These are phyloP conservation scores for Auriculariales sp. DNA, from an alignment of 768 basidiomycete species.

Conservation along the genomic window DNA sequence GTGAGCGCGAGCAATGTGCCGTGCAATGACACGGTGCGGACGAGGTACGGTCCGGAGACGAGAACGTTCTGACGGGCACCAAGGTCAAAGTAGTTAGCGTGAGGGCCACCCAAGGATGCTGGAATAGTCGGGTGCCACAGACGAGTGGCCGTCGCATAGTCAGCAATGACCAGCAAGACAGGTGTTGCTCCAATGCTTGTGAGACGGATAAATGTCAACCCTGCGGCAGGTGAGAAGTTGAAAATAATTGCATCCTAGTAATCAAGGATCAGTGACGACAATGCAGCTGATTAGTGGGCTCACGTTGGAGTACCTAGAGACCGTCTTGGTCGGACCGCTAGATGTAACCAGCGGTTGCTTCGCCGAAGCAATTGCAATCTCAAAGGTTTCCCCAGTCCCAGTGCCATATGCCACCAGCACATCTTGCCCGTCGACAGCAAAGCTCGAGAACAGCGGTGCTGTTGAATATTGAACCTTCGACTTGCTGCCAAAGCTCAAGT, in stretches of 20 bases:
- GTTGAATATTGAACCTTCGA: background rate
- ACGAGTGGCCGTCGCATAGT: conserved; percentile 13
- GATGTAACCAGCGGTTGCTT: background rate
- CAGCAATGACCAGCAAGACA: conserved; percentile 11
- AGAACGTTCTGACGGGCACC: conserved; percentile 9
- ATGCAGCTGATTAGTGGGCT: background rate
- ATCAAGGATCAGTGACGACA: background rate
- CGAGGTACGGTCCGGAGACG: conserved; percentile 18
- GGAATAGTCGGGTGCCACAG: conserved; percentile 13
- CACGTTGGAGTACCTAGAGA: background rate
- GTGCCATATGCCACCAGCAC: conserved; percentile 4
- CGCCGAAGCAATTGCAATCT: background rate
- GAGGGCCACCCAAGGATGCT: conserved; percentile 10
- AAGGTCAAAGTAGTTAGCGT: conserved; percentile 5
- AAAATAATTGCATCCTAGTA: conserved; percentile 11
- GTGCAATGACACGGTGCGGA: conserved; percentile 14
- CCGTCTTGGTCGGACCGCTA: background rate
- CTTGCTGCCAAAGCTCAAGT: conserved; percentile 8
- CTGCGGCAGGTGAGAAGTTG: conserved; percentile 4
- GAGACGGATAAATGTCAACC: conserved; percentile 5
- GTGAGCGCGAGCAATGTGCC: conserved; percentile 9
- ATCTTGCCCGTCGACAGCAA: conserved; percentile 10
- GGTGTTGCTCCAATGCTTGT: conserved; percentile 2
- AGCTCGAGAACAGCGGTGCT: conserved; percentile 8
- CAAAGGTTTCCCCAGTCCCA: background rate